Conservation (phyloP, 345 rosid species). For the Acer yangbiense region DNA sequence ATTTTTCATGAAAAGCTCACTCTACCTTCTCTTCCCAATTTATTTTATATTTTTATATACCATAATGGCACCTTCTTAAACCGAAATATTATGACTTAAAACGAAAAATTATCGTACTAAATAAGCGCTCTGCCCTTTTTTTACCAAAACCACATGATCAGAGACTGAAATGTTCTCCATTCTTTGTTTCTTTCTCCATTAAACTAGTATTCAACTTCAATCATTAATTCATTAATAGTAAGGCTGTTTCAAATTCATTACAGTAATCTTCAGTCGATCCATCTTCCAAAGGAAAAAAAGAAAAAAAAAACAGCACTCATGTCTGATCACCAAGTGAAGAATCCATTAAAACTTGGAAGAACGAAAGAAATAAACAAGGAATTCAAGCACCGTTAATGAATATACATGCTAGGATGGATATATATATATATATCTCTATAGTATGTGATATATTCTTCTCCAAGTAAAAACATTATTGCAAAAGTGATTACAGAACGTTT, state of each 20-base stretch:
- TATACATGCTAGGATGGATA: not conserved
- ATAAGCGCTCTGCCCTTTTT: too few species aligned
- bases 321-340: not conserved
- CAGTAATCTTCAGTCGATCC: not conserved
- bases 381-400: not conserved
- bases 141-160: too few species aligned
- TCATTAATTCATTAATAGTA: not conserved
- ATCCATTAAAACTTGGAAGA: not conserved
- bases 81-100: too few species aligned
- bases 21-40: too few species aligned
- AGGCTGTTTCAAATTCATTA: not conserved
- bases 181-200: not conserved
- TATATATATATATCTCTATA: not conserved
- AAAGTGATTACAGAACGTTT: slow-evolving; percentile 20
- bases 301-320: not conserved
- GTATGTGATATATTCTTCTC: not conserved
- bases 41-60: too few species aligned
- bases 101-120: too few species aligned
- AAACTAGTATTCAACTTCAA: not conserved
- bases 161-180: not conserved
- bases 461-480: slow-evolving; percentile 17
- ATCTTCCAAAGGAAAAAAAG: not conserved
- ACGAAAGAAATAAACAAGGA: not conserved
- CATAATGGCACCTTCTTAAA: too few species aligned
- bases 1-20: too few species aligned